These are phyloP conservation scores for Lyophyllum semitale DNA, from an alignment of 768 basidiomycete genomes.

Conservation along the genomic window DNA sequence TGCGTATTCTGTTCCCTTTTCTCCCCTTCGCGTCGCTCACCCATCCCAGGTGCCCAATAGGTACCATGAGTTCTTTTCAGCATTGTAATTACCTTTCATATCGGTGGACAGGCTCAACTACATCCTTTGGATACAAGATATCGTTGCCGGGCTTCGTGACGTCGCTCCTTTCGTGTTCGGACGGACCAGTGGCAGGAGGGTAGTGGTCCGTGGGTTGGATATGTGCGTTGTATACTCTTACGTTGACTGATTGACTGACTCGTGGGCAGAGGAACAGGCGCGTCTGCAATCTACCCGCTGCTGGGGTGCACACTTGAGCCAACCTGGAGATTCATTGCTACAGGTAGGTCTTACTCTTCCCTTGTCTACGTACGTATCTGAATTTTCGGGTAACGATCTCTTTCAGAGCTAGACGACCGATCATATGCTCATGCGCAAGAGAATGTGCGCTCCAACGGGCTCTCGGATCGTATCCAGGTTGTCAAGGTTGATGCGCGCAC, in stretches of 20 bases:
- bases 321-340: conserved; percentile 64
- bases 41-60: conserved; percentile 67
- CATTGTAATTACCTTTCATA: background rate
- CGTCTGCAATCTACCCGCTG: conserved; percentile 87
- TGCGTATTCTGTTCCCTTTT: conserved; percentile 37
- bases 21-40: background rate
- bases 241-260: conserved; percentile 24
- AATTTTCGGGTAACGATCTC: background rate
- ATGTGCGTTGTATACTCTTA: conserved; percentile 50
- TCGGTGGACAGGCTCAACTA: conserved; percentile 71
- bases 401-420: conserved; percentile 66
- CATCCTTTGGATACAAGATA: conserved; percentile 81
- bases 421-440: conserved; percentile 57
- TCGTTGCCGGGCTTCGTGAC: conserved; percentile 40
- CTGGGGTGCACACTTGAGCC: conserved; percentile 58
- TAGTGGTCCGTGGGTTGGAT: conserved; percentile 57
- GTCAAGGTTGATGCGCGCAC: conserved; percentile 21
- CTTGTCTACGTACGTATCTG: background rate
- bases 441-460: conserved; percentile 61
- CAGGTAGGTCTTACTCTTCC: conserved; percentile 47
- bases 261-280: conserved; percentile 68
- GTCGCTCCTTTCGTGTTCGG: conserved; percentile 5
- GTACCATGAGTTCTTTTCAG: conserved; percentile 29
- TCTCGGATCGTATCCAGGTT: conserved; percentile 54
- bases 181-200: background rate